These are phyloP conservation scores for Magnusiomyces sp. DNA, from an alignment of 1,139 yeast species.

Conservation along the genomic window DNA sequence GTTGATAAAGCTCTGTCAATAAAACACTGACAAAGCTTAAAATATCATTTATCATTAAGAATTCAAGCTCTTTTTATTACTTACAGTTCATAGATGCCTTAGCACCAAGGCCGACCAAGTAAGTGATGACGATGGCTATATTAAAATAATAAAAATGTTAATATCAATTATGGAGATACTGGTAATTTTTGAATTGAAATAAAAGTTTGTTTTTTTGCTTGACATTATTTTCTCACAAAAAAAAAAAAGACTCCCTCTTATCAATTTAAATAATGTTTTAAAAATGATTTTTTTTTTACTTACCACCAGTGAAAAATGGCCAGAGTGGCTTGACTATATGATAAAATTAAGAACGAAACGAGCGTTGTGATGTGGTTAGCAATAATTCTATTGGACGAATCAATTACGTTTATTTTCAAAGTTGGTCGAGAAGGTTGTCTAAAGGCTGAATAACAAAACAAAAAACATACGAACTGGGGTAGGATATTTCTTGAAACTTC, in stretches of 20 bases:
- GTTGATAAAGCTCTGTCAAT: neutral
- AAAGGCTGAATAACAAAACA: neutral
- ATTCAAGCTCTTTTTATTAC: slow-evolving; percentile 10
- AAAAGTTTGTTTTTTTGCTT: too few species aligned
- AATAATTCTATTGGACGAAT: neutral
- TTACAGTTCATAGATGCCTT: slow-evolving; percentile 44
- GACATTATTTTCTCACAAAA: too few species aligned
- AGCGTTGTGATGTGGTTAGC: slow-evolving; percentile 1
- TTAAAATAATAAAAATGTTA: slow-evolving; percentile 1
- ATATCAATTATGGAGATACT: too few species aligned
- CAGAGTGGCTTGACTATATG: slow-evolving; percentile 47
- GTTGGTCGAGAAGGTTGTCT: too few species aligned
- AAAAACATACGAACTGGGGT: slow-evolving; percentile 35
- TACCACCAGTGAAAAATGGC: slow-evolving; percentile 61
- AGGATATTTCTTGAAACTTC: slow-evolving; percentile 36
- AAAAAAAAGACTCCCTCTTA: slow-evolving; percentile 3
- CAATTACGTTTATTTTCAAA: too few species aligned
- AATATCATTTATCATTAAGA: too few species aligned
- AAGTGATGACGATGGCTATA: slow-evolving; percentile 41
- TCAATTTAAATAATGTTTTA: neutral
- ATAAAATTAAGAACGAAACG: neutral
- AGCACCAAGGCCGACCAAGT: slow-evolving; percentile 50
- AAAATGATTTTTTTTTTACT: slow-evolving; percentile 18
- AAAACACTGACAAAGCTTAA: too few species aligned
- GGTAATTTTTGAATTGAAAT: too few species aligned